Conservation (phyloP, 129 eudicot species). For the Saussurea involucrata region DNA sequence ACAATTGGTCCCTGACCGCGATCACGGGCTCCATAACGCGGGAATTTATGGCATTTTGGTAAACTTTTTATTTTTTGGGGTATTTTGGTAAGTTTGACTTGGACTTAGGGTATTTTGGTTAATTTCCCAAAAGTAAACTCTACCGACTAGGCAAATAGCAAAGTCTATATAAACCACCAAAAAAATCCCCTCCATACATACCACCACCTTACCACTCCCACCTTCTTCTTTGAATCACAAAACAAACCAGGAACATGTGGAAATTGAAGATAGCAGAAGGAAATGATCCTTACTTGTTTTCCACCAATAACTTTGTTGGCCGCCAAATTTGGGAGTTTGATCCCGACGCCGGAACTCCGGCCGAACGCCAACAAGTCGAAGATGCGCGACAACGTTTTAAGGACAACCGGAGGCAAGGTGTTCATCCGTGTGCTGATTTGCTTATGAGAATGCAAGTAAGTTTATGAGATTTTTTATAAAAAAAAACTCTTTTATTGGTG, state of each 20-base stretch:
- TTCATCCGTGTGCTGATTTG: conserved; percentile 58
- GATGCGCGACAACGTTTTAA: conserved; percentile 43
- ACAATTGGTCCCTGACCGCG: no score
- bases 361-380: conserved; percentile 45
- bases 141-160: no score
- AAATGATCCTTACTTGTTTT: conserved; percentile 57
- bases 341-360: conserved; percentile 47
- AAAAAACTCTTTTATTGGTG: background rate
- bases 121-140: no score
- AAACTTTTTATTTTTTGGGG: no score
- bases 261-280: conserved; percentile 70
- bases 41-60: no score
- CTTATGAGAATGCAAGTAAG: conserved; percentile 74
- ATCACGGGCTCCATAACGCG: no score
- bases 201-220: no score
- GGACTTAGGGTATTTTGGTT: no score
- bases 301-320: conserved; percentile 70
- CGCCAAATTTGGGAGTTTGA: conserved; percentile 77
- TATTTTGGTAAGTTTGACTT: no score
- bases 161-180: no score
- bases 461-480: no score
- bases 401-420: conserved; percentile 39
- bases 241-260: conserved; percentile 47
- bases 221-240: background rate
- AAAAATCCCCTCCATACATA: no score